A percentile compares a stretch with the other conserved stretches of the same genome.
These are phyloP conservation scores for Neoboletus magnificus DNA, from an alignment of 768 basidiomycete species.

Conservation along the genomic window DNA sequence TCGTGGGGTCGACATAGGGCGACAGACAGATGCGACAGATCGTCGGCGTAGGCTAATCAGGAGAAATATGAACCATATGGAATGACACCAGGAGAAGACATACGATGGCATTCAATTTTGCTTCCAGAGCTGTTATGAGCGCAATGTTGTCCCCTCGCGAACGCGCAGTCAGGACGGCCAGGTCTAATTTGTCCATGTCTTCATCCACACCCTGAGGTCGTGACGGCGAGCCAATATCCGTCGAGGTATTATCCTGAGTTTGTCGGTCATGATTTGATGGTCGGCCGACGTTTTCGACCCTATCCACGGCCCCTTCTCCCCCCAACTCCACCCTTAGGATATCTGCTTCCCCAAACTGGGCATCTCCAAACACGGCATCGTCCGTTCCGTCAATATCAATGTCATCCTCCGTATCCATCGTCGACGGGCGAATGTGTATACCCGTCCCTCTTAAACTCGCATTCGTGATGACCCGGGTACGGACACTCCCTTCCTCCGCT, in stretches of 20 bases:
- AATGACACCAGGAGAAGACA: slow-evolving; percentile 32
- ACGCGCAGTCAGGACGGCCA: slow-evolving; percentile 48
- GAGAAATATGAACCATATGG: slow-evolving; percentile 23
- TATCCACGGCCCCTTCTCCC: slow-evolving; percentile 28
- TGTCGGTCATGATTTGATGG: slow-evolving; percentile 29
- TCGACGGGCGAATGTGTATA: slow-evolving; percentile 59
- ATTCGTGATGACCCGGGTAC: slow-evolving; percentile 37
- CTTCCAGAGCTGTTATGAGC: slow-evolving; percentile 55
- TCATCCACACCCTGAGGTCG: slow-evolving; percentile 13
- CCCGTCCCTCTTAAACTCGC: slow-evolving; percentile 54
- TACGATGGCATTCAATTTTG: slow-evolving; percentile 57
- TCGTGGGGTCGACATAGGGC: slow-evolving; percentile 71
- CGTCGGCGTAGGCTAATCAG: slow-evolving; percentile 15
- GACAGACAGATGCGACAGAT: slow-evolving; percentile 80
- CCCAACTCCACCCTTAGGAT: slow-evolving; percentile 41
- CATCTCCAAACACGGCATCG: slow-evolving; percentile 58
- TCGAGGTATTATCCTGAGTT: slow-evolving; percentile 30
- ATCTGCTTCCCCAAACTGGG: slow-evolving; percentile 77
- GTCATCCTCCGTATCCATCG: slow-evolving; percentile 72
- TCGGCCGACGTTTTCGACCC: background rate
- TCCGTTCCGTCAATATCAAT: slow-evolving; percentile 81
- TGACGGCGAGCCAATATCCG: background rate
- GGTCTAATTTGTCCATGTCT: slow-evolving; percentile 46
- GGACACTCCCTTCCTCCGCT: slow-evolving; percentile 34
- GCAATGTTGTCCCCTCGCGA: slow-evolving; percentile 45